Base-by-base conservation (phyloP, 2,329 filamentous ascomycete species). In the Berkeleyomyces basicola region DNA sequence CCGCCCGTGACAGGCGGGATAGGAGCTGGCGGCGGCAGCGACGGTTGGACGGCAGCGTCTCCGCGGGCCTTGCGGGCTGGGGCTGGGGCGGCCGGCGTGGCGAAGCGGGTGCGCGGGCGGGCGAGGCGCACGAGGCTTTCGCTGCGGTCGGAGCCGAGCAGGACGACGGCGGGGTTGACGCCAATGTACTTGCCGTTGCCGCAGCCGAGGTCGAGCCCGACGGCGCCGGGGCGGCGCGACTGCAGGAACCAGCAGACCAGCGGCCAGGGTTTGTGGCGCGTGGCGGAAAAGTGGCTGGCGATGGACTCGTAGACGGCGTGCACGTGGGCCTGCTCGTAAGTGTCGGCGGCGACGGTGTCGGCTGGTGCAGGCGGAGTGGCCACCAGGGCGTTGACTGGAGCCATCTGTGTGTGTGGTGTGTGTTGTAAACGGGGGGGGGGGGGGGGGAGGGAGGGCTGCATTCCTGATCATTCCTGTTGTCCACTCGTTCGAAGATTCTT, bases 181-280 rank as follows among this genome's bases (percentile, higher is more conserved):
- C 81, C 77, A 65, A 97, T 77, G 72, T 97, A 96, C 78, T 97
- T 97, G 68, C 93, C 93, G 75, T 99, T 99, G 65, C 93, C 93
- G 74, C 93, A 97, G 65, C 93, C 93, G 63, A 97, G 79, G 73
- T 99, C 93, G 40, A 96, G 79, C 7, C 93, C 93, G 63, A 97
- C 75, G 59, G 88, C 81, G 36, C 91, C 92, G 10, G 83, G 75
- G 0, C 78, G 71, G 58, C 87, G 81, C 40, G 77, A 75, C 59
- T 78, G 75, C 43, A 97, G 80, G 72, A 96, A 97, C 43, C 78
- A 77, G 66, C 90, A 82, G 63, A 97, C 88, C 68, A 95, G 86
- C 31, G 93, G 93, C 93, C 93, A 99, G 65, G 93, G 90, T 82
- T 84, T 84, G 76, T 86, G 82, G 65, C 84, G 82, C 31, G 88